Evolutionary conservation across 176 grass and related monocot species (phyloP), one percentile per base, ranked within the genome.

Genomic region (Leersia perrieri): DNA sequence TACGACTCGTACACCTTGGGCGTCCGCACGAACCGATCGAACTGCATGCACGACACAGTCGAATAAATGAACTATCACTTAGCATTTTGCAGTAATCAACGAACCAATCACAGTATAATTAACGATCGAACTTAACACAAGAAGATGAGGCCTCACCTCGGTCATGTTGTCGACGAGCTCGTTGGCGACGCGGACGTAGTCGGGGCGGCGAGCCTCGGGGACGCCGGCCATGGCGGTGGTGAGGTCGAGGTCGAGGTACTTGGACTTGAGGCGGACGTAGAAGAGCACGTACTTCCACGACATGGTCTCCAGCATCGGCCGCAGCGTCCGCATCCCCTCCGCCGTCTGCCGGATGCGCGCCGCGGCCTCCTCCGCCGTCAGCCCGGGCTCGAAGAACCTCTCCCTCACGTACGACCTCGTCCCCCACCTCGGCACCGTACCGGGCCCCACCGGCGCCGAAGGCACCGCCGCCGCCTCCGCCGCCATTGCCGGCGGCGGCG

Each of bases 261-360:
- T 89, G 51, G 92, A 85, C 80, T 92, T 94, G 60, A 93, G 90
- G 0, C 95, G 84, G 10, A 98, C 75, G 80, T 95, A 98, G 82
- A 93, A 92, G 61, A 98, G 68, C n/a, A 94, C 90, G 72, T 97
- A 97, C 75, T 82, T 88, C 95, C 95, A 98, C 4, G 95, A 90
- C 95, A 98, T 98, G 69, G 90, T 91, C 76, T 98, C 92, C 22
- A 98, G 86, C 92, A 98, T 98, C 27, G 93, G 92, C 49, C 95
- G 84, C 60, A 95, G 87, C 40, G 87, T 88, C 32, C 82, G 79
- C 90, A 98, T 89, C 9, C 90, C 90, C 81, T 98, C 95, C 4
- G 95, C 88, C 6, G 95, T 98, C 80, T 98, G 95, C 41, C 84
- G 86, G 64, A 98, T 98, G 81, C 95, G 84, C 74, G 88, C 95